Evolutionary conservation across 2,329 filamentous ascomycete species (phyloP).

Genomic region (Albophoma yamanashiensis): DNA sequence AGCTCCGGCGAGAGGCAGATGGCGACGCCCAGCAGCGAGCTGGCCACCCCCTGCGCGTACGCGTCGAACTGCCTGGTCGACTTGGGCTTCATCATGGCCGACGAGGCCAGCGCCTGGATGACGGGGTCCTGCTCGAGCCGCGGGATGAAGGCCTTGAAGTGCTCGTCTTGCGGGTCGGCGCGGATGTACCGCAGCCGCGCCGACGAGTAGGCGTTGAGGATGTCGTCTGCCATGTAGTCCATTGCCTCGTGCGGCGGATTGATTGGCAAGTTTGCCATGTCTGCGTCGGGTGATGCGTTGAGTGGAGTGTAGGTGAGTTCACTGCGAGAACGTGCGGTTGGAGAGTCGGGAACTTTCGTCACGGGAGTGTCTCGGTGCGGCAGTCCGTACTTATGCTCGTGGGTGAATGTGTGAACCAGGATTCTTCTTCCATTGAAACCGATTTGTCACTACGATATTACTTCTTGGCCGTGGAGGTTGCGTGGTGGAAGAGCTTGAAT

Average conservation of each 20-base stretch:
- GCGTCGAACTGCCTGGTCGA: conserved; percentile 5
- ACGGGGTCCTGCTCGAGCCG: conserved; percentile 6
- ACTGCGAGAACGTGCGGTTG: neutral
- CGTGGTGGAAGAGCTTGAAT: neutral
- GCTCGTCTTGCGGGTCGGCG: conserved; percentile 6
- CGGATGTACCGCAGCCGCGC: conserved; percentile 8
- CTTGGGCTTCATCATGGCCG: conserved; percentile 3
- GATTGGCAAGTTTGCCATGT: neutral
- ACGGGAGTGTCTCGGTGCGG: neutral
- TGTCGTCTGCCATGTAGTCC: neutral
- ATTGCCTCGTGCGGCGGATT: neutral
- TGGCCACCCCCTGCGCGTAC: conserved; percentile 2
- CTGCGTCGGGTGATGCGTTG: too few species aligned
- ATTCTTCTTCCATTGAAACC: neutral
- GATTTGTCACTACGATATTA: too few species aligned
- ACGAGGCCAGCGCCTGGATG: conserved; percentile 5
- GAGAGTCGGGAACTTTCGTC: neutral
- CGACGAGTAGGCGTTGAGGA: conserved; percentile 5
- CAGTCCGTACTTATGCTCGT: neutral
- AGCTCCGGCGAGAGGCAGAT: conserved; percentile 7
- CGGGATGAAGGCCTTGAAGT: conserved; percentile 6
- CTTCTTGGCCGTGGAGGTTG: neutral
- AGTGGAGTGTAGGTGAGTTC: neutral
- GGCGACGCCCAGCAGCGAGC: conserved; percentile 10
- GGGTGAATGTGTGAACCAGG: too few species aligned